Evolutionary conservation across 106 monocot genomes (phyloP), one percentile per base, ranked within the genome.

Genomic region (Iris macrosiphon): DNA sequence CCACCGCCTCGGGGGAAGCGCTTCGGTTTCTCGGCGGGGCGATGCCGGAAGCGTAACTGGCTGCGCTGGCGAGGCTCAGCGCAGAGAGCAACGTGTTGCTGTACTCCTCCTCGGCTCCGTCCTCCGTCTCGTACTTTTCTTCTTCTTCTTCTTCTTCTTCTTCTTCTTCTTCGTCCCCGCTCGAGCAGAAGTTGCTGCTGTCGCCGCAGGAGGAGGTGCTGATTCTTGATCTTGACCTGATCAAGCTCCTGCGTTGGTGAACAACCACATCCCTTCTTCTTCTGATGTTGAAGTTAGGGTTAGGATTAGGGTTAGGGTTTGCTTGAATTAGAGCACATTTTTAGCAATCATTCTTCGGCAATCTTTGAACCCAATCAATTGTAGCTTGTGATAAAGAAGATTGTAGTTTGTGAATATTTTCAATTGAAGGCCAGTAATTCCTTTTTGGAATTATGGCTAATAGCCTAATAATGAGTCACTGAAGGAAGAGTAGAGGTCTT

Each of bases 151-250:
- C 16, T 7, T 15, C 0, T 2, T 69, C 40, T 23, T 65, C 37
- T 3, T 45, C 50, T 34, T 70, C 39, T 2, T 61, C 55, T 32
- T 77, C 78, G 19, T 73, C 82, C 5, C 69, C 80, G 73, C 66
- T 79, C 60, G 57, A 73, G 74, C 71, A 74, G 64, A 65, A 70
- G 22, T 65, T 63, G 34, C 67, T 63, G 47, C 72, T 69, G 10
- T 40, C 75, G 18, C 41, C 53, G n/a, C 23, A n/a, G 4, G 72
- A 56, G 10, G 72, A 76, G 30, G 52, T 59, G 68, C 72, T 76
- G 33, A 31, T 32, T 14, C 45, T 19, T 0, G 14, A 32, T 7
- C 68, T 58, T 37, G 20, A 4, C 12, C 22, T n/a, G 27, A 59
- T 63, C 0, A 52, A 48, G 20, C 51, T 41, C 29, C 57, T 49